Evolutionary conservation across 2,329 filamentous ascomycete species (phyloP).

Genomic region (Trichothecium sympodiale): DNA sequence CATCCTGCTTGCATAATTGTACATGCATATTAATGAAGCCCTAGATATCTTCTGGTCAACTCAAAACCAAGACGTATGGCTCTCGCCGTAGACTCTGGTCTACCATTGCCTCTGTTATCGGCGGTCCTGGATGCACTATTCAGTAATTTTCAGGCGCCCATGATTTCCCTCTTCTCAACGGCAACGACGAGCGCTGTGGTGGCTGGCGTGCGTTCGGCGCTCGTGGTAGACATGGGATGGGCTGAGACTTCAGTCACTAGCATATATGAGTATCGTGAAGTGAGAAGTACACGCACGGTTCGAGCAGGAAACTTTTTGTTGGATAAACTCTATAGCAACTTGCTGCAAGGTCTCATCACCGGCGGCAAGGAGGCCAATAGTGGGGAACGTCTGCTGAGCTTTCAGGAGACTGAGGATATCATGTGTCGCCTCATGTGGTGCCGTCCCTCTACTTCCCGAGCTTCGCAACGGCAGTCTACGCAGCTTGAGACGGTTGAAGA

Average conservation of each 20-base stretch:
- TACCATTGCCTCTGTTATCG: slow-evolving; percentile 70
- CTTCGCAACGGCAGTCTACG: slow-evolving; percentile 24
- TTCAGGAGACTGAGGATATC: slow-evolving; percentile 76
- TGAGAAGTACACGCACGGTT: slow-evolving; percentile 57
- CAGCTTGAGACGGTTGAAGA: slow-evolving; percentile 40
- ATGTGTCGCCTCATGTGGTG: slow-evolving; percentile 72
- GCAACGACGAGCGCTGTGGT: slow-evolving; percentile 65
- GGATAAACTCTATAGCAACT: slow-evolving; percentile 50
- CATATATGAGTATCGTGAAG: slow-evolving; percentile 83
- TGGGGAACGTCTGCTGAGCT: slow-evolving; percentile 37
- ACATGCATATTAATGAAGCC: slow-evolving; percentile 13
- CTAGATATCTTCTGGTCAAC: slow-evolving; percentile 56
- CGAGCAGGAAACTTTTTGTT: slow-evolving; percentile 65
- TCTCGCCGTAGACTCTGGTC: slow-evolving; percentile 63
- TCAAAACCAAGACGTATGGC: slow-evolving; percentile 64
- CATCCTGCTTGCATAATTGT: too few species aligned
- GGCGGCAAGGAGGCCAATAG: slow-evolving; percentile 16
- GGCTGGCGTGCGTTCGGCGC: slow-evolving; percentile 72
- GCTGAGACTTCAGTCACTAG: slow-evolving; percentile 76
- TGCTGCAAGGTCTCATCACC: slow-evolving; percentile 32
- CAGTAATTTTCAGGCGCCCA: slow-evolving; percentile 66
- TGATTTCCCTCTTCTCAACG: slow-evolving; percentile 68
- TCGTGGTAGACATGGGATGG: slow-evolving; percentile 91
- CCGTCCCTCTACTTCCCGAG: slow-evolving; percentile 19
- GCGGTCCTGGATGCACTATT: slow-evolving; percentile 70